A percentile compares a stretch with the other conserved stretches of the same genome.
phyloP scores from a whole-genome alignment of 257 asterid genomes.

The Solanum clarkiae region DNA sequence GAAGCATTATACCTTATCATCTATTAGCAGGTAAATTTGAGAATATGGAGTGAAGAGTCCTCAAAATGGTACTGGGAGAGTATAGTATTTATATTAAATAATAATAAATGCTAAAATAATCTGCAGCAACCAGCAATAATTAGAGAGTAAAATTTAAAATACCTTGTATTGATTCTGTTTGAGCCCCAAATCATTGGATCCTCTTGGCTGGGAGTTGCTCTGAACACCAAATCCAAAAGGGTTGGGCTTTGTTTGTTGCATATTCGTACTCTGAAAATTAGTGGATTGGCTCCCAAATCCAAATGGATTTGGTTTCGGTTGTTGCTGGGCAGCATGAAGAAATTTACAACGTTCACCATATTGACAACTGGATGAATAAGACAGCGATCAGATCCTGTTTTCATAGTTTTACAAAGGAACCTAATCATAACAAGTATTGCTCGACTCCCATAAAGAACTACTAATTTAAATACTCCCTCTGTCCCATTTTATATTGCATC shows the following conservation, averaged over 20 bases:
- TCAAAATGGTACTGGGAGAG: neutral
- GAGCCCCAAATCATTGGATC: constrained; percentile 38
- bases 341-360: constrained; percentile 63
- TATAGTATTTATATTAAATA: neutral
- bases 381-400: constrained; percentile 8
- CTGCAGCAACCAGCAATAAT: neutral
- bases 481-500: too few relatives aligned
- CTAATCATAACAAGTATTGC: neutral
- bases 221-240: constrained; percentile 78
- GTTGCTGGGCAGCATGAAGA: constrained; percentile 55
- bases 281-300: constrained; percentile 57
- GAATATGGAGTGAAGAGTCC: neutral
- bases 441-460: neutral
- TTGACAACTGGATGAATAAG: constrained; percentile 47
- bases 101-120: neutral
- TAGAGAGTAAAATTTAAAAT: constrained; percentile 1
- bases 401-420: neutral
- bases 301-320: constrained; percentile 43
- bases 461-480: neutral
- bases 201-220: constrained; percentile 43
- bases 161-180: constrained; percentile 66
- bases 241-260: constrained; percentile 43
- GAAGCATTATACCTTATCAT: neutral
- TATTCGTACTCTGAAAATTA: constrained; percentile 33
- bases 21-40: neutral